These are phyloP conservation scores for Fusarium redolens DNA, from an alignment of 2,329 filamentous ascomycete species.

Conservation along the genomic window DNA sequence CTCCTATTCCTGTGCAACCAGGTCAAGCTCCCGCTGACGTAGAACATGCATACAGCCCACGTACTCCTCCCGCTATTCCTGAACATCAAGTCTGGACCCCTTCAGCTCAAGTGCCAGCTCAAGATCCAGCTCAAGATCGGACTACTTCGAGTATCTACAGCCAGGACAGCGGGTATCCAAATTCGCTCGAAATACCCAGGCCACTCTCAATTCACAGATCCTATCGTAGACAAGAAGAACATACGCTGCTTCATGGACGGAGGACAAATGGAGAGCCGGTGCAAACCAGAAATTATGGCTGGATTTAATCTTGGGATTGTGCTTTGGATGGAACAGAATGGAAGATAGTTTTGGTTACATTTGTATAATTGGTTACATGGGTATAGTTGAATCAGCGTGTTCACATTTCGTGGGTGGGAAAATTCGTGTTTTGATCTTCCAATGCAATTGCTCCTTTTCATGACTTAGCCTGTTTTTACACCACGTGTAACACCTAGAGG, in stretches of 20 bases:
- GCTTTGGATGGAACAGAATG: not conserved
- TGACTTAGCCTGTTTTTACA: not conserved
- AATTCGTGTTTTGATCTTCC: not conserved
- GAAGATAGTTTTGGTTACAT: not conserved
- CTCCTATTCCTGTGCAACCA: not conserved
- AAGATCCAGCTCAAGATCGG: not conserved
- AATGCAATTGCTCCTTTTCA: not conserved
- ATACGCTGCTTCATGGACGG: not conserved
- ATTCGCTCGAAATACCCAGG: not conserved
- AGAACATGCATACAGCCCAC: not conserved
- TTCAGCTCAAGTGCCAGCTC: not conserved
- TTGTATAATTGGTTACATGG: not conserved
- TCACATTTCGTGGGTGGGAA: not conserved
- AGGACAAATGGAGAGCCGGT: not conserved
- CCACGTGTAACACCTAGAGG: too few species aligned
- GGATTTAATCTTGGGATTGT: not conserved
- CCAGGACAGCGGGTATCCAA: not conserved
- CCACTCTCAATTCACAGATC: not conserved
- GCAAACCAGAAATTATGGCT: not conserved
- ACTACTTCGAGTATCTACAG: constrained; percentile 16
- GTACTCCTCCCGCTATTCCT: not conserved
- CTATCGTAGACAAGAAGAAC: not conserved
- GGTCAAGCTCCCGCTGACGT: not conserved
- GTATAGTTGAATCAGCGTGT: not conserved
- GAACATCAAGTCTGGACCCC: not conserved